A percentile compares a stretch with the other conserved stretches of the same genome.
These are phyloP conservation scores for Leccinum cinnamomeum DNA, from an alignment of 1,284 basidiomycete genomes.

Conservation along the genomic window DNA sequence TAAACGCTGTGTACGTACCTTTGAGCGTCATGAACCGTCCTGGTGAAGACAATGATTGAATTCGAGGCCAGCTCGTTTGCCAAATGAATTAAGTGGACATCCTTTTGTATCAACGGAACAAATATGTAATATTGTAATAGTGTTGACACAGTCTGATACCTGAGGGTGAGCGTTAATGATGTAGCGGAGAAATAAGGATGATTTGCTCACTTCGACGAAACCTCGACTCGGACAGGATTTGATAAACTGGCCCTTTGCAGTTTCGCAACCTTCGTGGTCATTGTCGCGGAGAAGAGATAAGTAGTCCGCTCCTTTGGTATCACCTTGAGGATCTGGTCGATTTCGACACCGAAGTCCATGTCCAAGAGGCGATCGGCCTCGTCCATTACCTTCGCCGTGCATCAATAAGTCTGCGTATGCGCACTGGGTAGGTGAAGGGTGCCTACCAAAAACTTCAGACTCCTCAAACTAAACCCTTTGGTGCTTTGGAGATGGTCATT, in stretches of 20 bases:
- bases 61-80: constrained; percentile 89
- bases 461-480: constrained; percentile 92
- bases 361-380: constrained; percentile 97
- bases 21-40: constrained; percentile 94
- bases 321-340: constrained; percentile 96
- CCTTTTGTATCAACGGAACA: constrained; percentile 91
- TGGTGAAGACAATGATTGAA: constrained; percentile 95
- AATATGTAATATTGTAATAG: constrained; percentile 96
- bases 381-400: constrained; percentile 75
- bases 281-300: constrained; percentile 98
- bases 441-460: constrained; percentile 83
- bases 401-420: constrained; percentile 9
- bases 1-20: constrained; percentile 44
- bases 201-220: constrained; percentile 79
- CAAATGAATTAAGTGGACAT: constrained; percentile 88
- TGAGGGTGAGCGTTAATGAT: constrained; percentile 34
- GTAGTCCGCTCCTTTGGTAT: constrained; percentile 95
- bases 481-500: constrained; percentile 98
- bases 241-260: constrained; percentile 94
- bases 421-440: background rate
- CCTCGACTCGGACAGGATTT: constrained; percentile 95
- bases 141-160: constrained; percentile 96
- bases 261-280: constrained; percentile 99
- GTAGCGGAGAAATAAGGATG: background rate
- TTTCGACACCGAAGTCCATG: constrained; percentile 96